These are phyloP conservation scores for Brassica balearica DNA, from an alignment of 441 rosid species.

Conservation along the genomic window DNA sequence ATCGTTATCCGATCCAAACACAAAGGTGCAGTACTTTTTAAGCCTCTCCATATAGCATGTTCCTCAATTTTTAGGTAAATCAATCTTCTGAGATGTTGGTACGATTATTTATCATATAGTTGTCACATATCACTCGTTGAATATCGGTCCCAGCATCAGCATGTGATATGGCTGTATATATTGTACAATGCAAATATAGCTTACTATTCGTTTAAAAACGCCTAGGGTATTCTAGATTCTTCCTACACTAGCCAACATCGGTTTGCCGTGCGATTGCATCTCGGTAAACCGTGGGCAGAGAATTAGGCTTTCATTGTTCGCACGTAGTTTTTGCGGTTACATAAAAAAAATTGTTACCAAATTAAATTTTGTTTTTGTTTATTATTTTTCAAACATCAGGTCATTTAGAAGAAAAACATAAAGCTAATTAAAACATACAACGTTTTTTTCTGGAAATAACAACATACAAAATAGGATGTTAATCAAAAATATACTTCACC, in stretches of 20 bases:
- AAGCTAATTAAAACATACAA: too few relatives aligned
- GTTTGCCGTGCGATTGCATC: conserved; percentile 5
- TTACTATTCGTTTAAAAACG: background rate
- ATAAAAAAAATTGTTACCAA: too few relatives aligned
- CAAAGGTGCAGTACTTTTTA: conserved; percentile 32
- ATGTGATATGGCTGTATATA: conserved; percentile 23
- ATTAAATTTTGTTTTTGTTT: background rate
- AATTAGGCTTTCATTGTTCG: background rate
- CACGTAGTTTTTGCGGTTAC: background rate
- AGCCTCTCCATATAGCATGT: conserved; percentile 18
- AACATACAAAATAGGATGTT: too few relatives aligned
- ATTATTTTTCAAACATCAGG: too few relatives aligned
- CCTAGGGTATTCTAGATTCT: conserved; percentile 20
- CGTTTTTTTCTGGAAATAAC: too few relatives aligned
- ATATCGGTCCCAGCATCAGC: conserved; percentile 31
- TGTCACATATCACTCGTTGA: conserved; percentile 33
- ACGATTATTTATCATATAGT: conserved; percentile 34
- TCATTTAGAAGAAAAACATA: too few relatives aligned
- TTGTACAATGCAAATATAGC: conserved; percentile 23
- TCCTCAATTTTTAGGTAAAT: conserved; percentile 16
- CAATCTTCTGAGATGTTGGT: conserved; percentile 24
- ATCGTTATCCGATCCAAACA: conserved; percentile 32
- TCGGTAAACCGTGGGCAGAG: background rate
- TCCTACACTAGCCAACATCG: conserved; percentile 19
- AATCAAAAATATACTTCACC: too few relatives aligned